Evolutionary conservation across 139 green algal species (phyloP).

Genomic region (Yamagishiella unicocca): DNA sequence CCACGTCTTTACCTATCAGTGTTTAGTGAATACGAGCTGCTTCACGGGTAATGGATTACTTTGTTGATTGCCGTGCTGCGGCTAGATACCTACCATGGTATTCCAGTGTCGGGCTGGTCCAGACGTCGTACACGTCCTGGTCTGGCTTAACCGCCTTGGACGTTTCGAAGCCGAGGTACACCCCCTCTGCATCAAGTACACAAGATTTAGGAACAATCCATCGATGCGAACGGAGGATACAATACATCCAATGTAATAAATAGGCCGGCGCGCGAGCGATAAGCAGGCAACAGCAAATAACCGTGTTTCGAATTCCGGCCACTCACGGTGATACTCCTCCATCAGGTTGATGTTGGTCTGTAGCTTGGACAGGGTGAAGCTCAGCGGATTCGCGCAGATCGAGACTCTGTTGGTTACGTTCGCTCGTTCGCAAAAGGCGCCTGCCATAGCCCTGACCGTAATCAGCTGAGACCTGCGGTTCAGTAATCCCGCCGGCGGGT

Average conservation of each 20-base stretch:
- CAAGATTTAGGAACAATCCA: no score
- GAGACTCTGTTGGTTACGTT: not conserved
- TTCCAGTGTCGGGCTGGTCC: not conserved
- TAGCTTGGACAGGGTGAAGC: not conserved
- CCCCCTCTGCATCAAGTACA: slow-evolving; percentile 14
- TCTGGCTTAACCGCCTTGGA: not conserved
- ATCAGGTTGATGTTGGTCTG: not conserved
- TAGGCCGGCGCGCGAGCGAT: not conserved
- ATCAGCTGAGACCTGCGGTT: slow-evolving; percentile 23
- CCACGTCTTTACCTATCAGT: no score
- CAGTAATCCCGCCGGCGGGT: no score
- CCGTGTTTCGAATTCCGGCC: not conserved
- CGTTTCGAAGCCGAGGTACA: slow-evolving; percentile 7
- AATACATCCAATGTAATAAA: not conserved
- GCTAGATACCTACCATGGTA: slow-evolving; percentile 14
- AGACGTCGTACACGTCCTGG: slow-evolving; percentile 3
- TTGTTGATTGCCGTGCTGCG: no score
- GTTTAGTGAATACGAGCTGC: no score
- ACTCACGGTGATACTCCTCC: slow-evolving; percentile 24
- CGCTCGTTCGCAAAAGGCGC: slow-evolving; percentile 6
- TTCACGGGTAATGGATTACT: not conserved
- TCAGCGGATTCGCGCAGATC: not conserved
- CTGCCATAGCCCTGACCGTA: not conserved
- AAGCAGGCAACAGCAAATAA: not conserved
- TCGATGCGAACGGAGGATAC: no score